These are phyloP conservation scores for Aspergillus tanneri DNA, from an alignment of 2,329 filamentous ascomycete genomes.

Conservation along the genomic window DNA sequence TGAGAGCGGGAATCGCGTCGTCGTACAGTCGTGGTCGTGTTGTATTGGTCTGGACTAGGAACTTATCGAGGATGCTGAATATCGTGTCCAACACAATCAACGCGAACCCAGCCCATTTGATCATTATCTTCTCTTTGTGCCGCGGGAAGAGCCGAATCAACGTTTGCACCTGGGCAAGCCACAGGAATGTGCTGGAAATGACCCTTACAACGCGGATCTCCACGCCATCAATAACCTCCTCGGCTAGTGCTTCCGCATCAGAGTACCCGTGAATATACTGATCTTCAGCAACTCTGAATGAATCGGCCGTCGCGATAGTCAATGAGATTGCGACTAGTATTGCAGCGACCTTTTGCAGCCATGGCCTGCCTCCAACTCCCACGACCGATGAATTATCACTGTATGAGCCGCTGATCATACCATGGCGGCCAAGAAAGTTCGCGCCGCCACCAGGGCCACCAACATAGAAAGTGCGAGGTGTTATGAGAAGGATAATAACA, in stretches of 20 bases:
- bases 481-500: constrained; percentile 90
- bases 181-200: constrained; percentile 93
- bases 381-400: constrained; percentile 65
- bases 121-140: constrained; percentile 95
- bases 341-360: constrained; percentile 77
- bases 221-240: constrained; percentile 75
- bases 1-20: constrained; percentile 85
- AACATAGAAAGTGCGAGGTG: constrained; percentile 88
- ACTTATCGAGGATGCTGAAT: constrained; percentile 90
- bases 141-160: constrained; percentile 92
- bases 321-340: constrained; percentile 72
- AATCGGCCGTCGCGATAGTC: constrained; percentile 89
- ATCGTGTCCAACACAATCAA: constrained; percentile 87
- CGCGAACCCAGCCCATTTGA: constrained; percentile 97
- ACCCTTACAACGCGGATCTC: constrained; percentile 88
- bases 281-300: constrained; percentile 75
- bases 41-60: constrained; percentile 54
- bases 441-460: constrained; percentile 66
- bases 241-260: constrained; percentile 73
- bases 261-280: constrained; percentile 80
- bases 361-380: constrained; percentile 85
- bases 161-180: constrained; percentile 96
- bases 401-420: constrained; percentile 79
- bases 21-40: constrained; percentile 71
- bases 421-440: constrained; percentile 74